Conservation (phyloP, 2,329 filamentous ascomycete species). For the Paraphoma sp. region DNA sequence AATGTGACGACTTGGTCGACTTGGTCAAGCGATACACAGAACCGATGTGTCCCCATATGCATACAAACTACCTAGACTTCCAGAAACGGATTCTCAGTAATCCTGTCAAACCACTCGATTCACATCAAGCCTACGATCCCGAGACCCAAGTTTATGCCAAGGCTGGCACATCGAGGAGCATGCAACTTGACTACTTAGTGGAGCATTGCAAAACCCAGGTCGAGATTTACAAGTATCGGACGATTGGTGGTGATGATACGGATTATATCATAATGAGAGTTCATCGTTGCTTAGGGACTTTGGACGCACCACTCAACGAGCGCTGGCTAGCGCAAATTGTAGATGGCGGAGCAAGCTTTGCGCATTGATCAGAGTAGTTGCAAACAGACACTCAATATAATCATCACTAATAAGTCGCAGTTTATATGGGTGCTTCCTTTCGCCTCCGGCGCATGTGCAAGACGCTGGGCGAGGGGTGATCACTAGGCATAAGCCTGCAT, state of each 20-base stretch:
- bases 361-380: too few relatives aligned
- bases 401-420: too few relatives aligned
- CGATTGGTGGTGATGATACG: not conserved
- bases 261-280: not conserved
- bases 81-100: not conserved
- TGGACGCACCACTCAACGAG: not conserved
- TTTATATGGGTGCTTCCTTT: too few relatives aligned
- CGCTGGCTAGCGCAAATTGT: constrained; percentile 1
- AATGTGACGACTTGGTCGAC: not conserved
- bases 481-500: too few relatives aligned
- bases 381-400: too few relatives aligned
- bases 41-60: not conserved
- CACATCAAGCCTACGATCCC: not conserved
- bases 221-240: not conserved
- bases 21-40: not conserved
- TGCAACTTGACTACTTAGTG: not conserved
- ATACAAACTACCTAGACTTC: not conserved
- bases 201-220: not conserved
- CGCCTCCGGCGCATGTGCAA: too few relatives aligned
- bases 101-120: not conserved
- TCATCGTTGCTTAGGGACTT: not conserved
- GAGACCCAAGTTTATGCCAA: not conserved
- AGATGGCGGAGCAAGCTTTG: not conserved
- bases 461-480: too few relatives aligned
- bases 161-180: not conserved